phyloP scores from a whole-genome alignment of 139 green algal species.

The Diplosphaera chodatii region DNA sequence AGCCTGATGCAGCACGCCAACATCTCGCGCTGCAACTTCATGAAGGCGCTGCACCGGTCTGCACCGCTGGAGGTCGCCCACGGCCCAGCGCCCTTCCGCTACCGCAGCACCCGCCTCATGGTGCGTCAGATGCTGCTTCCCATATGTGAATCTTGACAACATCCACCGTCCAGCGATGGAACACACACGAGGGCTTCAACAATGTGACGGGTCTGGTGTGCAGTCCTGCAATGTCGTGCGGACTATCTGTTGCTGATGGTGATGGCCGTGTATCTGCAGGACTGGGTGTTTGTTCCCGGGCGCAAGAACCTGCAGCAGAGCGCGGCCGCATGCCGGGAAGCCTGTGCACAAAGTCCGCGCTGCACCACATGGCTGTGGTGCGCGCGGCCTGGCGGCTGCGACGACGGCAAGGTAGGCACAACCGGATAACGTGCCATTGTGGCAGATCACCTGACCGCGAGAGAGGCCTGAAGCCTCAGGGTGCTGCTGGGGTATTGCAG shows the following conservation, averaged over 20 bases:
- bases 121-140: too few species aligned
- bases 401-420: background rate
- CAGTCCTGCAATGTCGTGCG: too few species aligned
- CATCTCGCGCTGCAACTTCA: slow-evolving; percentile 1
- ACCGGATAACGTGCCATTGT: background rate
- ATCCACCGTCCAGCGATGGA: too few species aligned
- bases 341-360: background rate
- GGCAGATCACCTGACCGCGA: too few species aligned
- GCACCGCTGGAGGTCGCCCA: background rate
- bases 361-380: background rate
- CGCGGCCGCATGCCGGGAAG: background rate
- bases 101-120: background rate
- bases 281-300: background rate
- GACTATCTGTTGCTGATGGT: too few species aligned
- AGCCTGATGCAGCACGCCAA: background rate
- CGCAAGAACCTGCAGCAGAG: background rate
- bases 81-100: background rate
- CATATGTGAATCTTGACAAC: too few species aligned
- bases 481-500: too few species aligned
- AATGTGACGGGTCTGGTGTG: too few species aligned
- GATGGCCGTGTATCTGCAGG: background rate
- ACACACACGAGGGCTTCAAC: too few species aligned
- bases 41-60: background rate
- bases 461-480: too few species aligned
- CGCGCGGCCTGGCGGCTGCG: background rate